Base-by-base conservation (phyloP, 306 rosid genomes). In the Argentina anserina region DNA sequence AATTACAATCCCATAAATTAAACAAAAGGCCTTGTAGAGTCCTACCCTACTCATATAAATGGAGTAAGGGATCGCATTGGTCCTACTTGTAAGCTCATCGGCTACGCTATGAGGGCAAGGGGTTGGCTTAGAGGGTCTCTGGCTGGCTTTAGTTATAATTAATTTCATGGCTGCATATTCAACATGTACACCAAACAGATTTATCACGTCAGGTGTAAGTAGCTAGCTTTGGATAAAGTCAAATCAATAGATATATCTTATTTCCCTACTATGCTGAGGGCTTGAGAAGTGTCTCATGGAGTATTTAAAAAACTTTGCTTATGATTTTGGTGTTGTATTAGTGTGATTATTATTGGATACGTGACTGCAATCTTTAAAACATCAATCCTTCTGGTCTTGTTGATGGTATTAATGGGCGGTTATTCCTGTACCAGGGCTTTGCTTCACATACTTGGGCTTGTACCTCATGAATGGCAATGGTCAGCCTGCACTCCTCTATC, bases 401-500 rank as follows among this genome's bases (percentile, higher is more conserved):
- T n/a, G 25, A 23, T 55, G 63, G 17, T 49, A 49, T 53, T 83
- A 52, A 86, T 53, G 36, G 69, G 26, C 40, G 39, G 37, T 49
- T 53, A 43, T 76, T 82, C 60, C 29, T 64, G 61, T 75, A 80
- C 56, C 85, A 93, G 98, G 97, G 25, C 92, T 93, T 31, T 66
- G 74, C 69, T 67, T 89, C 5, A 93, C 97, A 3, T 93, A 93
- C 78, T 34, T 89, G 69, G 98, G 86, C 60, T 62, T 93, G 70
- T 93, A 89, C 80, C 7, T 93, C 60, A 93, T 93, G 98, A 63
- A 89, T 11, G 97, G 98, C 61, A 87, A 93, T 61, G 98, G 98
- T 71, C 98, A 93, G 75, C 98, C 98, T 56, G 98, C 98, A 65
- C 97, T 93, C 6, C 98, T 93, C 26, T 93, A 93, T 84, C 97